A percentile compares a stretch with the other conserved stretches of the same genome.
Evolutionary conservation across 768 basidiomycete genomes (phyloP).

Genomic region (Termitomyces sp.): DNA sequence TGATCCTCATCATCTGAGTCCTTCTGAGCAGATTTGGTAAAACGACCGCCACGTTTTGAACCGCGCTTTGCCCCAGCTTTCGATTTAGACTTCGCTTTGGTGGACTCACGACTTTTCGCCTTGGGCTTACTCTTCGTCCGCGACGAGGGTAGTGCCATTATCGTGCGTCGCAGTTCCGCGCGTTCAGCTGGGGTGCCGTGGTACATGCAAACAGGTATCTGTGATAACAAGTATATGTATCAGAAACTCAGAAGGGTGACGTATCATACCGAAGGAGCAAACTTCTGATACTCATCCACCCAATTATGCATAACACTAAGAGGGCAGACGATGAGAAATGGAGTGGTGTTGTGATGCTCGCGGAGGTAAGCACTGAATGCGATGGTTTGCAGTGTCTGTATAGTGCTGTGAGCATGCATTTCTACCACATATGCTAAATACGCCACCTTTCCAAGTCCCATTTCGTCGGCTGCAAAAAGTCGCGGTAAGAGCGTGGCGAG

Average conservation of each 20-base stretch:
- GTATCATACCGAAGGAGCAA: slow-evolving; percentile 63
- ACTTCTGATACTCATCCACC: slow-evolving; percentile 79
- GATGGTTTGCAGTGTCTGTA: slow-evolving; percentile 90
- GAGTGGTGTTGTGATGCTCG: slow-evolving; percentile 61
- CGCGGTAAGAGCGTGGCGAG: background rate
- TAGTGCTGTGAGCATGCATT: background rate
- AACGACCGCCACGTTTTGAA: slow-evolving; percentile 13
- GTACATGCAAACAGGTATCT: slow-evolving; percentile 90
- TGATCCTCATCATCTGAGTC: slow-evolving; percentile 8
- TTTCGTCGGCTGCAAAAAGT: slow-evolving; percentile 74
- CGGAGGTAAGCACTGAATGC: slow-evolving; percentile 90
- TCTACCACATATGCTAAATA: background rate
- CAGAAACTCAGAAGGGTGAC: background rate
- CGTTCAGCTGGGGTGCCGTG: slow-evolving; percentile 84
- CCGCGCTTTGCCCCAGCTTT: slow-evolving; percentile 9
- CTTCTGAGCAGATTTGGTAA: background rate
- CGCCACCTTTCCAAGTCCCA: slow-evolving; percentile 84
- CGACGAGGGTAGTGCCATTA: slow-evolving; percentile 38
- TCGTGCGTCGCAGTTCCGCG: slow-evolving; percentile 67
- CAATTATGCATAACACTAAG: slow-evolving; percentile 93
- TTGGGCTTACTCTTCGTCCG: slow-evolving; percentile 8
- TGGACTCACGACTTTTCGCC: background rate
- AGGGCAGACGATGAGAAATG: slow-evolving; percentile 89
- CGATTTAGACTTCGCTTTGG: slow-evolving; percentile 13
- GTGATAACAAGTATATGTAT: background rate